Evolutionary conservation across 768 basidiomycete genomes (phyloP), one percentile per base, ranked within the genome.

Genomic region (Lactarius akahatsu): DNA sequence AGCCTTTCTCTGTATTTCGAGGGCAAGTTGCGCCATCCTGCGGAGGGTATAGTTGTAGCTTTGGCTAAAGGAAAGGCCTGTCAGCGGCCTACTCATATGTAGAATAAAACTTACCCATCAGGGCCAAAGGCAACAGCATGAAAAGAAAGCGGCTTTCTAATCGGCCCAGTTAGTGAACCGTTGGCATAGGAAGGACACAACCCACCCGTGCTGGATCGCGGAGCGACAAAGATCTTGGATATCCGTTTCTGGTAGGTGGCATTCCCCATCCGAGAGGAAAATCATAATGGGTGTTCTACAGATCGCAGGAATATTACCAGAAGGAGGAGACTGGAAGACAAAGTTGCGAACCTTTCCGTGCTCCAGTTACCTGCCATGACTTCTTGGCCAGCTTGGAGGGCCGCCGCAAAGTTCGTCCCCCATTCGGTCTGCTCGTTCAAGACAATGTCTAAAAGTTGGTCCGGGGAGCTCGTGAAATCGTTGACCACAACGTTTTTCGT

Each of bases 61-160:
- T 1, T 74, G 74, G 6, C 85, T 86, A 45, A 86, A 36, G 1
- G 84, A 73, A 52, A 86, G 85, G 34, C n/a, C 26, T 30, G 7
- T 57, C 9, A 52, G 5, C 32, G 50, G 47, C 9, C 69, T 13
- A 18, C 4, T 41, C 6, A 50, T 26, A 26, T 0, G 4, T 50
- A 16, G 32, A 56, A 28, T 8, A 0, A 16, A 43, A 43, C 20
- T 4, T 1, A 5, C 72, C 41, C 66, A 83, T 83, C 82, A 82
- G 8, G 78, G 79, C 30, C 76, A 73, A 23, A 82, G 0, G 83
- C 80, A 23, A 88, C 81, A 0, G 85, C 73, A 58, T 87, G 86
- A 71, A 88, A 83, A 0, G 85, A 85, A 2, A 85, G 74, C 1
- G 84, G 74, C 74, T 83, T 83, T 18, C 86, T 87, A 59, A 13